Evolutionary conservation across 306 rosid species (phyloP).

Genomic region (Cucumis hystrix): DNA sequence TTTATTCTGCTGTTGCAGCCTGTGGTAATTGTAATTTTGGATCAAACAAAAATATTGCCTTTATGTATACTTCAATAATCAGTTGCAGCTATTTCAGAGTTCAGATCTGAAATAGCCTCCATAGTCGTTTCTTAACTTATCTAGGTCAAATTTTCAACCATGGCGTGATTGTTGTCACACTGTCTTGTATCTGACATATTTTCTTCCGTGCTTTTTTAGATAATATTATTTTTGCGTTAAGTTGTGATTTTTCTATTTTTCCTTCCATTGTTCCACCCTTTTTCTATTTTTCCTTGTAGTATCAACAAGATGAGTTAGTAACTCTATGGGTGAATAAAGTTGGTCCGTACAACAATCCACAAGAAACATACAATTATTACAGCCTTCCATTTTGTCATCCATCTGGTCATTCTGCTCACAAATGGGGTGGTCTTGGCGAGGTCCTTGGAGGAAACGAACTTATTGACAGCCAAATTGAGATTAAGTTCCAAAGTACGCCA

Average conservation of each 20-base stretch:
- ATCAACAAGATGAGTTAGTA: conserved; percentile 47
- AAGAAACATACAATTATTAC: conserved; percentile 93
- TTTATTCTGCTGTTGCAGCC: neutral
- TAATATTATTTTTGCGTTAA: neutral
- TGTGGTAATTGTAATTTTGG: neutral
- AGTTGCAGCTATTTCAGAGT: neutral
- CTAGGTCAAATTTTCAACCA: neutral
- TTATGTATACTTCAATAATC: neutral
- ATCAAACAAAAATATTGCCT: neutral
- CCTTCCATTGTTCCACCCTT: neutral
- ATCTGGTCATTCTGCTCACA: conserved; percentile 53
- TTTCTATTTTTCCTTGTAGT: conserved; percentile 39
- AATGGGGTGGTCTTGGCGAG: conserved; percentile 99
- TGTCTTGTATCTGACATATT: neutral
- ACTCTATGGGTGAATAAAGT: conserved; percentile 98
- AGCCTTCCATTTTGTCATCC: conserved; percentile 84
- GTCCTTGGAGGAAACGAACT: conserved; percentile 97
- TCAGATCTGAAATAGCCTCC: neutral
- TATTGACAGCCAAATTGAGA: conserved; percentile 75
- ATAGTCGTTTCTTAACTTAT: neutral
- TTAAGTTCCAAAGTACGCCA: conserved; percentile 54
- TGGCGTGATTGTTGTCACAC: neutral
- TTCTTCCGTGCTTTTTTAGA: neutral
- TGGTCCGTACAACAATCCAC: conserved; percentile 96
- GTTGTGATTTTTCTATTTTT: too few relatives aligned